These are phyloP conservation scores for Globisporangium nagaii DNA, from an alignment of 352 stramenopile species.

Conservation along the genomic window DNA sequence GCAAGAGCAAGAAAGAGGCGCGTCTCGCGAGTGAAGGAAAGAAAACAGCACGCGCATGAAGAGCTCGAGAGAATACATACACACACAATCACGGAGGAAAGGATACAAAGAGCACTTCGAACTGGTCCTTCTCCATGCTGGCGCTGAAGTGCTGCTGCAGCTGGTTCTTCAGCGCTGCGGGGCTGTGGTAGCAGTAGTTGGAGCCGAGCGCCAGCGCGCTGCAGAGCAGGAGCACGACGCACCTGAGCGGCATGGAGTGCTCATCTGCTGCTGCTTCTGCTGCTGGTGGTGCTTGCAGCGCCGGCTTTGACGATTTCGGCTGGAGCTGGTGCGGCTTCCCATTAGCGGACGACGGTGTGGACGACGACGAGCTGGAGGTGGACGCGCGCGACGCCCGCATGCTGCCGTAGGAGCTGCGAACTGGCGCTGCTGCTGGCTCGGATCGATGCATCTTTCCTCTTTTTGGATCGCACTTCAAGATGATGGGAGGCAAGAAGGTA, in stretches of 20 bases:
- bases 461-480: too few relatives aligned
- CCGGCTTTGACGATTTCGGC: not conserved
- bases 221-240: slow-evolving; percentile 42
- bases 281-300: not conserved
- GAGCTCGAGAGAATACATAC: not conserved
- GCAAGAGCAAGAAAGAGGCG: not conserved
- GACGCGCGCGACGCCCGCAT: not conserved
- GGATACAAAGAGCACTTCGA: slow-evolving; percentile 37
- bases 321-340: not conserved
- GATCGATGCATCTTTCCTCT: too few relatives aligned
- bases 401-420: not conserved
- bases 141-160: slow-evolving; percentile 50
- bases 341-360: not conserved
- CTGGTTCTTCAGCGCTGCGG: slow-evolving; percentile 53
- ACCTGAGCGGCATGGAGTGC: slow-evolving; percentile 17
- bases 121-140: slow-evolving; percentile 23
- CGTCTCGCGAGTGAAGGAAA: slow-evolving; percentile 4
- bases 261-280: not conserved
- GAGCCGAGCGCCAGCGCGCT: slow-evolving; percentile 42
- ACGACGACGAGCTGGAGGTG: not conserved
- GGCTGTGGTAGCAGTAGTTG: slow-evolving; percentile 68
- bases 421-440: too few relatives aligned
- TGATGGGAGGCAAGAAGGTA: too few relatives aligned
- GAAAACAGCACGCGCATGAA: not conserved
- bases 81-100: slow-evolving; percentile 1